These are phyloP conservation scores for Hortaea sp. DNA, from an alignment of 2,329 filamentous ascomycete genomes.

Conservation along the genomic window DNA sequence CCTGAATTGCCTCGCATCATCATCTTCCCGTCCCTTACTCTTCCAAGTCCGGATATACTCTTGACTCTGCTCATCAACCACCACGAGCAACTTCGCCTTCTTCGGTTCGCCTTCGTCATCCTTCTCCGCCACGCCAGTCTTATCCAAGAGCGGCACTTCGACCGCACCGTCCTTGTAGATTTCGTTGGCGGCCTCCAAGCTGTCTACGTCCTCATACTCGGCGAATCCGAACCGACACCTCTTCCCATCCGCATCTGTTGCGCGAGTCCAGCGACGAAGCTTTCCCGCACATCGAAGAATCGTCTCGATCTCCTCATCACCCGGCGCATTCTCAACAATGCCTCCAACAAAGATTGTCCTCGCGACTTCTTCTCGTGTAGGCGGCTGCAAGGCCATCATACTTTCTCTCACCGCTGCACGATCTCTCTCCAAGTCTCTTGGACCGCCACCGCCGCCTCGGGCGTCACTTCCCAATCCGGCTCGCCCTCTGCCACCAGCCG, in stretches of 20 bases:
- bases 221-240: slow-evolving; percentile 87
- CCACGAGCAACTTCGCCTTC: slow-evolving; percentile 32
- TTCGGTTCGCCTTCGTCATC: slow-evolving; percentile 33
- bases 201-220: slow-evolving; percentile 85
- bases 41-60: slow-evolving; percentile 81
- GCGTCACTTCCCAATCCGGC: slow-evolving; percentile 41
- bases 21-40: slow-evolving; percentile 50
- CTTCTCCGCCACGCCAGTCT: slow-evolving; percentile 29
- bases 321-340: slow-evolving; percentile 67
- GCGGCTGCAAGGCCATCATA: slow-evolving; percentile 52
- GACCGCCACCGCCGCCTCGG: slow-evolving; percentile 31
- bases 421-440: slow-evolving; percentile 47
- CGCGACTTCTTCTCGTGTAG: slow-evolving; percentile 80
- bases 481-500: slow-evolving; percentile 27
- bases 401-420: slow-evolving; percentile 20
- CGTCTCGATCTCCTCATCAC: slow-evolving; percentile 68
- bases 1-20: slow-evolving; percentile 53
- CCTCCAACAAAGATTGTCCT: slow-evolving; percentile 84
- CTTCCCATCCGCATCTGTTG: slow-evolving; percentile 67
- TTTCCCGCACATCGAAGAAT: slow-evolving; percentile 65
- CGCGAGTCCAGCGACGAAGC: slow-evolving; percentile 76
- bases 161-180: slow-evolving; percentile 60
- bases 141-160: slow-evolving; percentile 62
- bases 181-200: slow-evolving; percentile 73
- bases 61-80: slow-evolving; percentile 71